A percentile compares a stretch with the other conserved stretches of the same genome.
Conservation (phyloP, 225 moss, liverwort and hornwort genomes). For the Marchantia paleacea region DNA sequence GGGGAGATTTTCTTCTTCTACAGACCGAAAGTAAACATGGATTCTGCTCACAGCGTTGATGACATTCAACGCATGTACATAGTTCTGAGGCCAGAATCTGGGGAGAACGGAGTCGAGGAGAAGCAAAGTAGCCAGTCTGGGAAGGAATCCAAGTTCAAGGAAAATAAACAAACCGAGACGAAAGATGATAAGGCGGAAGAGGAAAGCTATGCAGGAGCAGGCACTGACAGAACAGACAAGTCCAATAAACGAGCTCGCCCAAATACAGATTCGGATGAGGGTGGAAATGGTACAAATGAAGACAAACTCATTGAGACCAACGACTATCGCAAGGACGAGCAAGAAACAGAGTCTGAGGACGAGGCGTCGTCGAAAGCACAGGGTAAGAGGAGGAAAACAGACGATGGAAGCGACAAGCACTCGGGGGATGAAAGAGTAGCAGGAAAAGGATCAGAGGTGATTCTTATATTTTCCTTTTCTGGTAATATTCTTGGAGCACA, state of each 20-base stretch:
- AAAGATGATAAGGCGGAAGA: background rate
- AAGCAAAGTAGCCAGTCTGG: slow-evolving; percentile 64
- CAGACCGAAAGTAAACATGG: slow-evolving; percentile 60
- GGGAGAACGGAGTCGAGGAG: slow-evolving; percentile 53
- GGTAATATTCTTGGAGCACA: no score
- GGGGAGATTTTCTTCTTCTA: slow-evolving; percentile 77
- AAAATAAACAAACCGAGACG: background rate
- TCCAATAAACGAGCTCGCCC: background rate
- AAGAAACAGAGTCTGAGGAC: background rate
- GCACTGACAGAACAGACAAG: background rate
- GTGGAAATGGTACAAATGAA: no score
- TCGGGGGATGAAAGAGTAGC: slow-evolving; percentile 7
- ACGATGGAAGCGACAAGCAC: background rate
- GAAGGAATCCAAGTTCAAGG: slow-evolving; percentile 27
- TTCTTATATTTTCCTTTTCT: no score
- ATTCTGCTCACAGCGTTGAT: slow-evolving; percentile 46
- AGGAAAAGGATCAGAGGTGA: slow-evolving; percentile 53
- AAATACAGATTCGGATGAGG: background rate
- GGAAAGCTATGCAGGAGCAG: background rate
- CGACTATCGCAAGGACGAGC: background rate
- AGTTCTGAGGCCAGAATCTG: slow-evolving; percentile 61
- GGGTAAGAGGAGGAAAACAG: background rate
- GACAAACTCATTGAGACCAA: background rate
- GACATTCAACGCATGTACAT: slow-evolving; percentile 60
- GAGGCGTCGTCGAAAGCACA: background rate